Conservation (phyloP, 1,139 yeast genomes). For the Blastobotrys persicus region DNA sequence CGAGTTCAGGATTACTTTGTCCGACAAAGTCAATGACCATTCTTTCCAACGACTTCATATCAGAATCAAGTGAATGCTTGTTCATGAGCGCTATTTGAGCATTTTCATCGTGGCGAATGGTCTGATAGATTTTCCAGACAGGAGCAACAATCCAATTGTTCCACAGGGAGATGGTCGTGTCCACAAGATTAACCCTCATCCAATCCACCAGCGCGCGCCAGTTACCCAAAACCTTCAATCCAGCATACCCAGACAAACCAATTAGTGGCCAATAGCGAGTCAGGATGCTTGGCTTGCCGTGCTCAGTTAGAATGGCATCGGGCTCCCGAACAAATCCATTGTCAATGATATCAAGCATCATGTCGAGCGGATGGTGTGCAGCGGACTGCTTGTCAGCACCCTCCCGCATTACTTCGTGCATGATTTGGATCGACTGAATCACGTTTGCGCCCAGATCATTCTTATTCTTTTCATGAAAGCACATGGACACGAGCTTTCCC, state of each 20-base stretch:
- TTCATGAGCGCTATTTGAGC: slow-evolving; percentile 74
- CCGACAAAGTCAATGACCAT: slow-evolving; percentile 77
- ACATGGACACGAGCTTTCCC: slow-evolving; percentile 4
- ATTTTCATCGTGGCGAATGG: slow-evolving; percentile 76
- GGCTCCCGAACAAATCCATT: slow-evolving; percentile 5
- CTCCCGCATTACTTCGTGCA: slow-evolving; percentile 16
- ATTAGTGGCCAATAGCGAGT: slow-evolving; percentile 69
- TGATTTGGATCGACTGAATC: slow-evolving; percentile 12
- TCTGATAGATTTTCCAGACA: slow-evolving; percentile 65
- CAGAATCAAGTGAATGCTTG: slow-evolving; percentile 74
- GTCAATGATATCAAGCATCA: slow-evolving; percentile 10
- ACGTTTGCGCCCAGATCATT: slow-evolving; percentile 11
- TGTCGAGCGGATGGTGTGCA: neutral
- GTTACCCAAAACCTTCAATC: slow-evolving; percentile 47
- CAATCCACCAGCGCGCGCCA: slow-evolving; percentile 54
- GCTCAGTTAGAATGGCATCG: neutral
- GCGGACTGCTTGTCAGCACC: neutral
- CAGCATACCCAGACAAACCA: slow-evolving; percentile 28
- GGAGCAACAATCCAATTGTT: slow-evolving; percentile 84
- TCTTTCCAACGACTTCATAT: slow-evolving; percentile 74
- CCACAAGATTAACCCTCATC: slow-evolving; percentile 56
- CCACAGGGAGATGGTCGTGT: slow-evolving; percentile 65
- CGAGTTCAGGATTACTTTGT: slow-evolving; percentile 28
- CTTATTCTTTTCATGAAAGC: neutral
- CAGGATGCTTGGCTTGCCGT: slow-evolving; percentile 46